phyloP scores from a whole-genome alignment of 1,284 basidiomycete species.

The Pseudozyma thailandica region DNA sequence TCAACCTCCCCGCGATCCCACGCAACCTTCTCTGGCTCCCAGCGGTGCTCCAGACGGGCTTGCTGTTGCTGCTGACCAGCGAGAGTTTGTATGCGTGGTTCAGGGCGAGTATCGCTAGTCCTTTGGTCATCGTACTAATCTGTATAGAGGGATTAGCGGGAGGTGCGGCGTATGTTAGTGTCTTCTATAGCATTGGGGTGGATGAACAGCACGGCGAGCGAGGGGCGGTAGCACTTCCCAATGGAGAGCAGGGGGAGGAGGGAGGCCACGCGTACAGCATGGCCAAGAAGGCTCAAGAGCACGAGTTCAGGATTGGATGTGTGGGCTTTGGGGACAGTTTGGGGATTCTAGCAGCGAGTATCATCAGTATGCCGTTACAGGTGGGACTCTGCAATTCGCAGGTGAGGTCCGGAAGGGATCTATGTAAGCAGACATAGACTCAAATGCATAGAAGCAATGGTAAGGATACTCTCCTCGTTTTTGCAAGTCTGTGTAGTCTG shows the following conservation, averaged over 20 bases:
- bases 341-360: constrained; percentile 59
- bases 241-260: background rate
- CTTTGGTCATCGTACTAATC: constrained; percentile 63
- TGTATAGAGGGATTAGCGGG: constrained; percentile 63
- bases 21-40: constrained; percentile 77
- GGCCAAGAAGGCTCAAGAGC: constrained; percentile 54
- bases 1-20: constrained; percentile 86
- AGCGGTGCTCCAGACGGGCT: constrained; percentile 76
- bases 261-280: background rate
- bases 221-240: constrained; percentile 4
- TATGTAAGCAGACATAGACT: constrained; percentile 59
- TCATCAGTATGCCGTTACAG: constrained; percentile 65
- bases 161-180: constrained; percentile 56
- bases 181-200: constrained; percentile 61
- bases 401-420: constrained; percentile 44
- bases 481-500: too few species aligned
- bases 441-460: background rate
- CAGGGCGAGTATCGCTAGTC: constrained; percentile 56
- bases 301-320: constrained; percentile 66
- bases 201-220: constrained; percentile 7
- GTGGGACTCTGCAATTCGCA: constrained; percentile 55
- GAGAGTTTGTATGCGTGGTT: constrained; percentile 72
- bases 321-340: constrained; percentile 65
- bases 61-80: constrained; percentile 74
- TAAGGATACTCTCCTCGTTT: background rate